Conservation (phyloP, 208 protist species). For the Naegleria gruberi region DNA sequence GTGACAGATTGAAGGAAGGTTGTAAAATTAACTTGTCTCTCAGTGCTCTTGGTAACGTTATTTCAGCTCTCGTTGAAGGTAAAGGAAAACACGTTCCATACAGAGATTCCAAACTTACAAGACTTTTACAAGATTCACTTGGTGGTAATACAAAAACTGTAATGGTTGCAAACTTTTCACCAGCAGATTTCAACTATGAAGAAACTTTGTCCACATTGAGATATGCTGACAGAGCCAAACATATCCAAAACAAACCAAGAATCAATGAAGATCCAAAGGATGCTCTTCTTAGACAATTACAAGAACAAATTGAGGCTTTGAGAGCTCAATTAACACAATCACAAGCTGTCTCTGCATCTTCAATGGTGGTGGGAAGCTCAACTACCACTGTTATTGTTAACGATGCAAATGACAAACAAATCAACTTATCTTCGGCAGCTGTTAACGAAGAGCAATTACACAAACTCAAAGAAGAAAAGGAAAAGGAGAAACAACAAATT, state of each 20-base stretch:
- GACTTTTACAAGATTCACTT: constrained; percentile 50
- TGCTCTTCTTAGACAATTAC: constrained; percentile 49
- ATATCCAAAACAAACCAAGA: constrained; percentile 51
- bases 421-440: neutral
- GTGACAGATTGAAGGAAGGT: constrained; percentile 9
- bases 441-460: neutral
- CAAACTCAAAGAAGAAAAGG: neutral
- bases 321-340: constrained; percentile 13
- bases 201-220: constrained; percentile 40
- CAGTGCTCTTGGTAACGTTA: constrained; percentile 14
- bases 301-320: constrained; percentile 39
- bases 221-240: constrained; percentile 45
- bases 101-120: constrained; percentile 62
- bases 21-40: constrained; percentile 21
- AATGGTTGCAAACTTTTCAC: constrained; percentile 41
- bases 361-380: neutral
- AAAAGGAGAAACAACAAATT: constrained; percentile 7
- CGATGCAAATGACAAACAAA: neutral
- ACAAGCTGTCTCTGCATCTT: no score
- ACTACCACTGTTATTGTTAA: neutral
- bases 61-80: constrained; percentile 15
- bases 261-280: constrained; percentile 58
- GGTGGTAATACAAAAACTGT: constrained; percentile 54
- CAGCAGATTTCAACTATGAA: constrained; percentile 40
- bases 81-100: constrained; percentile 62